These are phyloP conservation scores for Fusarium nematophilum DNA, from an alignment of 2,329 filamentous ascomycete species.

Conservation along the genomic window DNA sequence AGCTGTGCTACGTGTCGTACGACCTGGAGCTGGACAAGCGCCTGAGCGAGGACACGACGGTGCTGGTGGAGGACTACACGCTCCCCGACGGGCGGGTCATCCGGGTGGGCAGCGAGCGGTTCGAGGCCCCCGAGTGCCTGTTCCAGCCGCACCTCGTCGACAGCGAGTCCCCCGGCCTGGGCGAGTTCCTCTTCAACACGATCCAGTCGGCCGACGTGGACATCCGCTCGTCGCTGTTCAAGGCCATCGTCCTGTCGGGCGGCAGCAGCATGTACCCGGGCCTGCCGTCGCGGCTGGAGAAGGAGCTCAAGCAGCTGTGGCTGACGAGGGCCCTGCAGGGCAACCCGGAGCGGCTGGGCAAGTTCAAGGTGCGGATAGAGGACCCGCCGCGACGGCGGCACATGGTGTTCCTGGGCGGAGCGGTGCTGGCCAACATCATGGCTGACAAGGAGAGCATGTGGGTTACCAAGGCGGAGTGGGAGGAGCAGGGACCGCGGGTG, in stretches of 20 bases:
- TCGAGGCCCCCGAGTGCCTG: slow-evolving; percentile 96
- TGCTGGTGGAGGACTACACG: slow-evolving; percentile 97
- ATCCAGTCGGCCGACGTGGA: slow-evolving; percentile 97
- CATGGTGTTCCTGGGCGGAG: slow-evolving; percentile 99
- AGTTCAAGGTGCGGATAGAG: slow-evolving; percentile 99
- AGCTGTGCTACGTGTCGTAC: slow-evolving; percentile 99
- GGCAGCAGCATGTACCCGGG: slow-evolving; percentile 99
- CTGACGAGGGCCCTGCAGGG: slow-evolving; percentile 89
- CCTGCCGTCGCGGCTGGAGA: slow-evolving; percentile 92
- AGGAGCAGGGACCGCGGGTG: slow-evolving; percentile 86
- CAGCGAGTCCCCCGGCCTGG: slow-evolving; percentile 95
- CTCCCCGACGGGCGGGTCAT: slow-evolving; percentile 96
- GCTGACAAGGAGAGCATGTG: slow-evolving; percentile 99
- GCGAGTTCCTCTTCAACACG: slow-evolving; percentile 98
- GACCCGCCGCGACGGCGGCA: slow-evolving; percentile 95
- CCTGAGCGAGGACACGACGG: slow-evolving; percentile 96
- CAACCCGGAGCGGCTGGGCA: slow-evolving; percentile 92
- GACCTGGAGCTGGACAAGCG: slow-evolving; percentile 96
- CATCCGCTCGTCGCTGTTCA: slow-evolving; percentile 92
- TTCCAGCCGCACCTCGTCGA: slow-evolving; percentile 99
- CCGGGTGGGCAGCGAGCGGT: slow-evolving; percentile 94
- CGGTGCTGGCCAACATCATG: slow-evolving; percentile 98
- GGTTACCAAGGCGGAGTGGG: slow-evolving; percentile 97
- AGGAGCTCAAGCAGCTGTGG: slow-evolving; percentile 99
- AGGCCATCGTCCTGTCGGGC: slow-evolving; percentile 95